Evolutionary conservation across 768 basidiomycete species (phyloP).

Genomic region (Mycena galopus): DNA sequence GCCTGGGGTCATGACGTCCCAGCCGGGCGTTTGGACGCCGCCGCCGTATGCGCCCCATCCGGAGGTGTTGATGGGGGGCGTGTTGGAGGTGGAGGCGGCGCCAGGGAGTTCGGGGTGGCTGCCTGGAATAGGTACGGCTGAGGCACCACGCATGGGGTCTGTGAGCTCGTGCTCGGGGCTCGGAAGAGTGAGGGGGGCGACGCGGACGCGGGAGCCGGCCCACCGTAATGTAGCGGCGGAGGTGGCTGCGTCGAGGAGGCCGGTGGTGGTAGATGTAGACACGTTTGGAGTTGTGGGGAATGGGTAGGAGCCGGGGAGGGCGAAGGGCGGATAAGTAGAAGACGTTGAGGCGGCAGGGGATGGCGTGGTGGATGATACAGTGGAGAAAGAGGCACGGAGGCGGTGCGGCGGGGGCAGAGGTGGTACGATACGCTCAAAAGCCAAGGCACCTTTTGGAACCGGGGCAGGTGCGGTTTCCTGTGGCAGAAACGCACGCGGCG

Average conservation of each 20-base stretch:
- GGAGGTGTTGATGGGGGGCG: not conserved
- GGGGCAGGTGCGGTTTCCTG: slow-evolving; percentile 18
- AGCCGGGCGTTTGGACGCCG: slow-evolving; percentile 29
- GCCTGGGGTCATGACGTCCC: slow-evolving; percentile 59
- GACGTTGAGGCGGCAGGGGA: slow-evolving; percentile 45
- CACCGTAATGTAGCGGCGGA: slow-evolving; percentile 87
- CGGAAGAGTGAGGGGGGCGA: slow-evolving; percentile 89
- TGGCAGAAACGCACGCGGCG: slow-evolving; percentile 53
- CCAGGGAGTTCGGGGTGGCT: slow-evolving; percentile 57
- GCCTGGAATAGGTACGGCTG: slow-evolving; percentile 72
- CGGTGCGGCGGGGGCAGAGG: slow-evolving; percentile 29
- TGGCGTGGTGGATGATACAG: slow-evolving; percentile 33
- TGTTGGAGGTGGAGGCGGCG: not conserved
- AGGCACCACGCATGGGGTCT: slow-evolving; percentile 86
- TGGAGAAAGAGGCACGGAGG: slow-evolving; percentile 34
- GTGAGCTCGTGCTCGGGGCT: slow-evolving; percentile 93
- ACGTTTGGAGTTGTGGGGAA: slow-evolving; percentile 10
- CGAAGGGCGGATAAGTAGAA: slow-evolving; percentile 34
- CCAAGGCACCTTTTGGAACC: slow-evolving; percentile 44
- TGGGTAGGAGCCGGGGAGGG: slow-evolving; percentile 3
- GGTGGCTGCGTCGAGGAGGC: slow-evolving; percentile 68
- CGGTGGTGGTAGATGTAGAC: slow-evolving; percentile 32
- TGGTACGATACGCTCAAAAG: slow-evolving; percentile 34
- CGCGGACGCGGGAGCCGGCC: slow-evolving; percentile 86
- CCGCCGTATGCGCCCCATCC: not conserved